Base-by-base conservation (phyloP, 2,329 filamentous ascomycete genomes). In the Boeremia exigua region DNA sequence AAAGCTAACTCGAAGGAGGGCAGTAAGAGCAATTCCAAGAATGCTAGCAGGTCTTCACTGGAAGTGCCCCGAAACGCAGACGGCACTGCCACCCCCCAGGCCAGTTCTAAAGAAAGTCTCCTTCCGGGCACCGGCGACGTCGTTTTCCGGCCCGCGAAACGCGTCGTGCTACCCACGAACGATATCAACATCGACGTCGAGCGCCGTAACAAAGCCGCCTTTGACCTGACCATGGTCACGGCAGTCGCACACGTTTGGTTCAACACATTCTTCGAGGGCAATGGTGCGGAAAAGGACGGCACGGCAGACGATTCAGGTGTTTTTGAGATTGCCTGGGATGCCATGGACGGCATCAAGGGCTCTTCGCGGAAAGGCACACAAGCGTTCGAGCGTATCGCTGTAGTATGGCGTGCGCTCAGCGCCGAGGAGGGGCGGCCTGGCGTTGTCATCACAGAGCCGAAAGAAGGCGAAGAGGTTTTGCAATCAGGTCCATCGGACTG, bases 231-330 rank as follows among this genome's bases (percentile, higher is more conserved):
- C 0, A 91, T 98, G 87, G 92, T 97, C 3, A 96, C 94, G 0
- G 88, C 93, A 0, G 88, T 98, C 9, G 93, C 93, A 0, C 94
- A 98, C 69, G 91, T 96, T 14, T 99, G 95, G 95, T 96, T 97
- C 81, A 99, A 99, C 70, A 82, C 88, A 1, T 98, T 88, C 76
- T 98, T 98, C 67, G 95, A 98, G 77, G 92, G 93, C 39, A 80
- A 85, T 17, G 89, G 90, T 0, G 87, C 89, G 0, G 89, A 92
- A 68, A 81, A 87, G 37, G 75, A 79, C 27, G 91, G 90, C 23
- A 78, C 81, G 14, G 81, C 91, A 0, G 83, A 89, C 44, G 83
- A 88, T 38, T 90, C 84, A 9, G 94, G 88, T 9, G 81, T 89
- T 6, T 91, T 90, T 70, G 85, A 88, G 58, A 86, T 87, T 25